phyloP scores from a whole-genome alignment of 306 rosid genomes.

The Quercus aquifolioides region DNA sequence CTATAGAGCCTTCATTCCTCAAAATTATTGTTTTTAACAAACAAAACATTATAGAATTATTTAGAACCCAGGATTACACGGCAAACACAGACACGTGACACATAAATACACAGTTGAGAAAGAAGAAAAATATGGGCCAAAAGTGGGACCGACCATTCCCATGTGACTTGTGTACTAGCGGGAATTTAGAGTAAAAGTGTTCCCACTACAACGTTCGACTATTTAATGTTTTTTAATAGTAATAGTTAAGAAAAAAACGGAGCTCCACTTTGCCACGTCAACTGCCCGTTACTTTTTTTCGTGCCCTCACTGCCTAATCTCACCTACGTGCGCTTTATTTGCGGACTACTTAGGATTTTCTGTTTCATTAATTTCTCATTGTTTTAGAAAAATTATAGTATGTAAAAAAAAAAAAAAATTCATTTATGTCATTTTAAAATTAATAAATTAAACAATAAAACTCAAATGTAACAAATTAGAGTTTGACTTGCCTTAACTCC shows the following conservation, averaged over 20 bases:
- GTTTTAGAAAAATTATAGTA: too few species aligned
- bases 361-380: background rate
- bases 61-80: too few species aligned
- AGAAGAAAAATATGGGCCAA: background rate
- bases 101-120: background rate
- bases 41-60: too few species aligned
- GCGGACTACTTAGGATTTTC: background rate
- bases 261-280: slow-evolving; percentile 20
- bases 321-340: slow-evolving; percentile 15
- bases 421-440: too few species aligned
- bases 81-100: background rate
- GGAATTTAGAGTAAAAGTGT: slow-evolving; percentile 1
- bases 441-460: too few species aligned
- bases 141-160: slow-evolving; percentile 15
- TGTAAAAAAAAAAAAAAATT: too few species aligned
- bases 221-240: background rate
- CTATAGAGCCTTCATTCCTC: background rate
- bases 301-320: background rate
- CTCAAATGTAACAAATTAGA: too few species aligned
- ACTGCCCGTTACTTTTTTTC: slow-evolving; percentile 20
- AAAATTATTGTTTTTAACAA: background rate
- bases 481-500: fast-evolving
- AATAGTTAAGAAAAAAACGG: background rate
- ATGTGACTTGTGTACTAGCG: slow-evolving; percentile 11
- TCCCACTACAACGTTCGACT: slow-evolving; percentile 38